Evolutionary conservation across 192 early-diverging fungal species (phyloP).

Genomic region (Chytriomyces sp.): DNA sequence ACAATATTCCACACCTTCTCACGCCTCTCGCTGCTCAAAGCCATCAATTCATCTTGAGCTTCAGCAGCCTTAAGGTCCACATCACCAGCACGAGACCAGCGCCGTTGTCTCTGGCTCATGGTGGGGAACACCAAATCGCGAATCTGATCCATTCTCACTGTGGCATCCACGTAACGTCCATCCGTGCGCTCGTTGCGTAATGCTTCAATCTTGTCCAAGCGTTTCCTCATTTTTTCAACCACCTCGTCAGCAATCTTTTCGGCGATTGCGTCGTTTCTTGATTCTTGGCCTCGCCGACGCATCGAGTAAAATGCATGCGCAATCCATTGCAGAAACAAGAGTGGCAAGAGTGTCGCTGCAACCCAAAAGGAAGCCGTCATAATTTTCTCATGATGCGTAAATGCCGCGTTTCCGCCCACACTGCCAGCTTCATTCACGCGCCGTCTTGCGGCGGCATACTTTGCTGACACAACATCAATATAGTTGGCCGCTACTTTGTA

Average conservation of each 20-base stretch:
- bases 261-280: not conserved
- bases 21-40: conserved; percentile 3
- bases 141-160: conserved; percentile 14
- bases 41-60: not conserved
- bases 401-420: too few relatives aligned
- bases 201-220: not conserved
- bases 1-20: conserved; percentile 15
- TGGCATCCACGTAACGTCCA: not conserved
- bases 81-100: conserved; percentile 16
- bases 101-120: not conserved
- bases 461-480: too few relatives aligned
- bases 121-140: conserved; percentile 8
- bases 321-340: too few relatives aligned
- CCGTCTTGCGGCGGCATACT: too few relatives aligned
- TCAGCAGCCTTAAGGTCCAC: conserved; percentile 6
- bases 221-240: conserved; percentile 2
- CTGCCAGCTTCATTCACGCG: too few relatives aligned
- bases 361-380: too few relatives aligned
- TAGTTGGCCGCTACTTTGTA: too few relatives aligned
- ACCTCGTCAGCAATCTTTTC: conserved; percentile 3
- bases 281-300: too few relatives aligned
- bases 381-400: too few relatives aligned
- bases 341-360: too few relatives aligned
- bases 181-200: not conserved
- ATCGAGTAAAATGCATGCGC: too few relatives aligned